Evolutionary conservation across 106 monocot species (phyloP), one percentile per base, ranked within the genome.

Genomic region (Agapanthus africanus): DNA sequence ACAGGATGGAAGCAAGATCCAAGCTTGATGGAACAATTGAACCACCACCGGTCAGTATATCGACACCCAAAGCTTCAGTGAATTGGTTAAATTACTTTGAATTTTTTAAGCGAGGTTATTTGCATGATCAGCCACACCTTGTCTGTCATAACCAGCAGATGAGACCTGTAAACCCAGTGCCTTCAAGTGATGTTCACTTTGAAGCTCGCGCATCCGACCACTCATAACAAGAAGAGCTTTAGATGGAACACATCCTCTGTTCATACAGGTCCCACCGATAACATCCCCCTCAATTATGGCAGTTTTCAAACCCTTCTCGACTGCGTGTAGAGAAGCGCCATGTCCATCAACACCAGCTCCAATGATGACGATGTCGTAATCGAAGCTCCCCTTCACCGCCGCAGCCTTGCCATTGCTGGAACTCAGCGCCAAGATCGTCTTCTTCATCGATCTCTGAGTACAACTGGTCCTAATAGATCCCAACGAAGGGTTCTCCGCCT

Each of bases 161-260:
- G 89, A 60, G 32, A 92, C 97, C 97, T 87, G 85, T 66, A 99
- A 76, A 67, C 97, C 97, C 61, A 99, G 39, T 22, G 91, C 74
- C 59, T 92, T 99, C 73, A 99, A 32, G 67, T 99, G 92, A 74
- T 93, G 87, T 56, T 99, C 92, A 67, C 77, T 81, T 69, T 93
- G 86, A 71, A 99, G 71, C 74, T 99, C 97, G 23, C 87, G 90
- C 87, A 99, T 92, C 59, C 97, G 78, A 74, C 97, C 97, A 79
- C 97, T 93, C 38, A 99, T 90, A 70, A 92, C 97, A 63, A 99
- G 87, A 79, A 99, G 92, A 80, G 97, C 97, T 81, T 99, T 92
- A 32, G 97, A 99, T 64, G 97, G 92, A 62, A 99, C 97, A 81
- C 97, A 99, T 22, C 97, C 97, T 80, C 87, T 84, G 72, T 99